These are phyloP conservation scores for Biscutella auriculata DNA, from an alignment of 441 rosid genomes.

Conservation along the genomic window DNA sequence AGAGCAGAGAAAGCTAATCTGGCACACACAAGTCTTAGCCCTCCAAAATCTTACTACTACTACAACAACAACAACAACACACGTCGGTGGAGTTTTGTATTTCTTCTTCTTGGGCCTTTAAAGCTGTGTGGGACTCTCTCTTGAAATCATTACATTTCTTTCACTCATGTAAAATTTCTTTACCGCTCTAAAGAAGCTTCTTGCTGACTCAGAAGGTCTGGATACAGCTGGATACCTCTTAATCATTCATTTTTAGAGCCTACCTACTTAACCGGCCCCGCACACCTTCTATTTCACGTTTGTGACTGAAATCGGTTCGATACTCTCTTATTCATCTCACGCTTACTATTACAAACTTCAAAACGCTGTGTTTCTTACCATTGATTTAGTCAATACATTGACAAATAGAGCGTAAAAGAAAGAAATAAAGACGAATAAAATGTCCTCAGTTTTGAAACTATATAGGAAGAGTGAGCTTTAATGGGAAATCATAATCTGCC, in stretches of 20 bases:
- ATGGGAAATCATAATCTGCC: background rate
- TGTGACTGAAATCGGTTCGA: background rate
- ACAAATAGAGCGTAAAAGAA: background rate
- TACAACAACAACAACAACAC: no score
- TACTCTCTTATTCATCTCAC: no score
- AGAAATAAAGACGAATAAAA: background rate
- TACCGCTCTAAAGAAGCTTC: slow-evolving; percentile 22
- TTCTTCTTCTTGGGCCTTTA: slow-evolving; percentile 18
- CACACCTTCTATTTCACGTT: slow-evolving; percentile 1
- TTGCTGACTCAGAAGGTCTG: slow-evolving; percentile 19
- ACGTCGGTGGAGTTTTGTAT: slow-evolving; percentile 23
- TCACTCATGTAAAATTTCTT: no score
- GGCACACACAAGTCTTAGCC: slow-evolving; percentile 16
- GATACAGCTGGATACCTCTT: slow-evolving; percentile 22
- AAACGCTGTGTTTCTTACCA: background rate
- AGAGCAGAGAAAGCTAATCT: no score
- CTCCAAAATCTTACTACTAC: slow-evolving; percentile 13
- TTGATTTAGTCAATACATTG: background rate
- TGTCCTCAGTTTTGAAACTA: background rate
- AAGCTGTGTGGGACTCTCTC: slow-evolving; percentile 7
- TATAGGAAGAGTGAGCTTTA: background rate
- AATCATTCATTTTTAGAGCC: slow-evolving; percentile 13
- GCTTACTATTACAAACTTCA: no score
- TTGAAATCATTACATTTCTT: no score
- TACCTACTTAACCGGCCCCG: slow-evolving; percentile 18